Base-by-base conservation (phyloP, 139 green algal genomes). In the Diplosphaera chodatii region DNA sequence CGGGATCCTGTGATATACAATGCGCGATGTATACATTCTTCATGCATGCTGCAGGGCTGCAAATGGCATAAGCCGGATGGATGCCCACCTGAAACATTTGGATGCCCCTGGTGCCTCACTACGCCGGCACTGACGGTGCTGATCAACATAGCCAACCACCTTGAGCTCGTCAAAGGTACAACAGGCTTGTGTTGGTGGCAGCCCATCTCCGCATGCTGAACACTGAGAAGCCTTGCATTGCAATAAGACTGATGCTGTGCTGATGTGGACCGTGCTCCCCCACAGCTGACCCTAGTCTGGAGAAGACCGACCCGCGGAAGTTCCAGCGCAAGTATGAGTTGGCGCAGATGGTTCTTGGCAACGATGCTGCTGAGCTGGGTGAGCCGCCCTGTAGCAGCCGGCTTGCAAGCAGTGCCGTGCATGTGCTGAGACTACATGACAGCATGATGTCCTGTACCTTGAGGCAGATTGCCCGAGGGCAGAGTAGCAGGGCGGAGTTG, bases 131-230 rank as follows among this genome's bases (percentile, higher is more conserved):
- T 91, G 5, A 70, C 18, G n/a, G 72, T 92, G 25, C 77, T 92
- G 75, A 67, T 70, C 20, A 91, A 92, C 66, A 78, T 95, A 31
- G 74, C 74, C 72, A 94, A 94, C 70, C 90, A 95, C 69, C 74
- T 95, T 63, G 83, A 93, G 30, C 81, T 95, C 23, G n/a, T 95
- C 10, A 87, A 90, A 66, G 76, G 81, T 70, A n/a, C n/a, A n/a
- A n/a, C n/a, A n/a, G n/a, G n/a, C n/a, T n/a, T n/a, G n/a, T n/a
- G n/a, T n/a, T n/a, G n/a, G n/a, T n/a, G n/a, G n/a, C n/a, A n/a
- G n/a, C n/a, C n/a, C n/a, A n/a, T n/a, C n/a, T n/a, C n/a, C n/a
- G n/a, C n/a, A n/a, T n/a, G n/a, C n/a, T n/a, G n/a, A n/a, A n/a
- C n/a, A n/a, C n/a, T n/a, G n/a, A n/a, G n/a, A n/a, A n/a, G n/a